phyloP scores from a whole-genome alignment of 2,329 filamentous ascomycete genomes.

The Paecilomyces dactylethromorphus region DNA sequence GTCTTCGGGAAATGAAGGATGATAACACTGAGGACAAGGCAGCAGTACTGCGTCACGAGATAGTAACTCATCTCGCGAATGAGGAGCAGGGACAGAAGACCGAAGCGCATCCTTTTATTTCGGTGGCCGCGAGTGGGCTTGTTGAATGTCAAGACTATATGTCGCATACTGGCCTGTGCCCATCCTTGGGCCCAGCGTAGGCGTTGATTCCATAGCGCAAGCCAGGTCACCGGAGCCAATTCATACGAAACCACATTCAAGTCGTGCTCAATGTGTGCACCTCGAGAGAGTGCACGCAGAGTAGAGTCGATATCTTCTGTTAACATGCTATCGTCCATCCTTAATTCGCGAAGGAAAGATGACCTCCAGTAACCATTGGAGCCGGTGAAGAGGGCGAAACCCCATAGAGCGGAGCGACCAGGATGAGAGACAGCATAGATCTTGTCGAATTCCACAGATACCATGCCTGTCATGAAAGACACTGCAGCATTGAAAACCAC shows the following conservation, averaged over 20 bases:
- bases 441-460: constrained; percentile 46
- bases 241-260: constrained; percentile 45
- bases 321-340: constrained; percentile 46
- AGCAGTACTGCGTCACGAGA: constrained; percentile 44
- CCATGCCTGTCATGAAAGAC: constrained; percentile 40
- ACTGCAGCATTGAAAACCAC: constrained; percentile 43
- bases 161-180: constrained; percentile 42
- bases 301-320: constrained; percentile 48
- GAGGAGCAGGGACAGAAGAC: constrained; percentile 39
- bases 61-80: constrained; percentile 44
- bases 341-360: constrained; percentile 37
- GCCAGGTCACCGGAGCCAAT: constrained; percentile 39
- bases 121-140: constrained; percentile 29
- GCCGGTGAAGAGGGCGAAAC: constrained; percentile 45
- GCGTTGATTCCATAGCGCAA: constrained; percentile 44
- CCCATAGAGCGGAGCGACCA: constrained; percentile 41
- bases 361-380: constrained; percentile 46
- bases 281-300: constrained; percentile 38
- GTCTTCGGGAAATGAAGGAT: constrained; percentile 39
- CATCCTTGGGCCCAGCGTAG: constrained; percentile 47
- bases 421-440: constrained; percentile 48
- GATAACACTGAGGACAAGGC: constrained; percentile 40
- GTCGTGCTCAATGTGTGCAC: constrained; percentile 41
- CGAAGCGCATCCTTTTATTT: constrained; percentile 33
- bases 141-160: constrained; percentile 38